Percentiles rank a stretch among this genome's conserved stretches.
Evolutionary conservation across 1,139 yeast species (phyloP).

Genomic region (Nakaseomyces sp.): DNA sequence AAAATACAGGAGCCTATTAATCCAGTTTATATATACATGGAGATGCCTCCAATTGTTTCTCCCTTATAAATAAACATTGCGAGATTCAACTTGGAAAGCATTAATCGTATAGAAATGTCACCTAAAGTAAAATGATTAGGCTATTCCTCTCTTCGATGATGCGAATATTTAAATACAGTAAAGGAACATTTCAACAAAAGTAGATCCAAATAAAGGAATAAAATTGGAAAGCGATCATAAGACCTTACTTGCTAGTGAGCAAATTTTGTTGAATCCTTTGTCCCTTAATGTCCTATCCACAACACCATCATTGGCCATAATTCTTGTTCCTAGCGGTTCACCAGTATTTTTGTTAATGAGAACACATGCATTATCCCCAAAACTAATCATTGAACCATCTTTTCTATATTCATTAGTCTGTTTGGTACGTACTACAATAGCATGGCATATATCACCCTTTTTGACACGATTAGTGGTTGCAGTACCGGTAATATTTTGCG

Average conservation of each 20-base stretch:
- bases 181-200: no score
- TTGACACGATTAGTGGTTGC: constrained; percentile 73
- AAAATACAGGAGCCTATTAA: background rate
- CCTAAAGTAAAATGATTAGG: no score
- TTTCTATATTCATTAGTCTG: constrained; percentile 67
- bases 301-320: constrained; percentile 53
- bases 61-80: background rate
- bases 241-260: constrained; percentile 57
- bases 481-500: constrained; percentile 56
- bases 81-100: background rate
- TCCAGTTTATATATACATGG: background rate
- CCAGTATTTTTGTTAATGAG: constrained; percentile 77
- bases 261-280: constrained; percentile 76
- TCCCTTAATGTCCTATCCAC: constrained; percentile 89
- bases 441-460: constrained; percentile 93
- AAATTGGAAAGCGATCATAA: no score
- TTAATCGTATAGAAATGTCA: no score
- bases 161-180: background rate
- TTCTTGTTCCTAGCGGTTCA: constrained; percentile 94
- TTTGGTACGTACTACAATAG: constrained; percentile 88
- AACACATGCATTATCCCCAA: constrained; percentile 97
- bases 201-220: no score
- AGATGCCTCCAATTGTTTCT: background rate
- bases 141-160: no score
- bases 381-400: constrained; percentile 80